These are phyloP conservation scores for Peronospora farinosa DNA, from an alignment of 352 stramenopile species.

Conservation along the genomic window DNA sequence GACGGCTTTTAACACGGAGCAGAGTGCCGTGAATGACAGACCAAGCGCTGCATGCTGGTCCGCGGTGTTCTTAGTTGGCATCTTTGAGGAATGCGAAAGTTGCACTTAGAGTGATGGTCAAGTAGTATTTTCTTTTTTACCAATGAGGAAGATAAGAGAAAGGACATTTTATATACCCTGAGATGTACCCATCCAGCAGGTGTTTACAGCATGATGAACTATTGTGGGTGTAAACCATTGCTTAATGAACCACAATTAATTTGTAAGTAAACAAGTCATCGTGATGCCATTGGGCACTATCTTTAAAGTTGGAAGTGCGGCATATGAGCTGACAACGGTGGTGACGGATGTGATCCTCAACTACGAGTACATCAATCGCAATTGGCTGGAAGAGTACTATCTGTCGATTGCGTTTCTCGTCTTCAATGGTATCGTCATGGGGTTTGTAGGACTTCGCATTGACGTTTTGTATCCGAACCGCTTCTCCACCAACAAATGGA, in stretches of 20 bases:
- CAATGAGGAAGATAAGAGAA: neutral
- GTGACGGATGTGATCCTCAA: constrained; percentile 72
- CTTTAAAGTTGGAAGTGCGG: constrained; percentile 37
- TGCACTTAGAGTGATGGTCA: constrained; percentile 6
- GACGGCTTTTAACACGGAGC: constrained; percentile 60
- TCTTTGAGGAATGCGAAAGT: constrained; percentile 4
- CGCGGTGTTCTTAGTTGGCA: neutral
- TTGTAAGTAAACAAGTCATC: neutral
- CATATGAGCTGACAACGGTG: constrained; percentile 64
- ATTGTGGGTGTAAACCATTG: constrained; percentile 3
- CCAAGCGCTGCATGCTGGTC: constrained; percentile 24
- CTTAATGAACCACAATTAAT: neutral
- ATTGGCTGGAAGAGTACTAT: constrained; percentile 67
- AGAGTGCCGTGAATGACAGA: constrained; percentile 70
- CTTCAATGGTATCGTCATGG: constrained; percentile 55
- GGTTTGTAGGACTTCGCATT: constrained; percentile 47
- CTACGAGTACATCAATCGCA: constrained; percentile 60
- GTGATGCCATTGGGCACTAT: constrained; percentile 23
- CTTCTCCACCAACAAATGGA: constrained; percentile 21
- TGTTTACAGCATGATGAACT: neutral
- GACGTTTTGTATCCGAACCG: constrained; percentile 33
- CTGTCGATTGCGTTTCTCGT: constrained; percentile 64
- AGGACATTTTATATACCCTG: neutral
- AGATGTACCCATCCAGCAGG: constrained; percentile 6
- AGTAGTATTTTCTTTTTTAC: neutral